These are phyloP conservation scores for Cryomyces minteri DNA, from an alignment of 495 filamentous ascomycete genomes.

Conservation along the genomic window DNA sequence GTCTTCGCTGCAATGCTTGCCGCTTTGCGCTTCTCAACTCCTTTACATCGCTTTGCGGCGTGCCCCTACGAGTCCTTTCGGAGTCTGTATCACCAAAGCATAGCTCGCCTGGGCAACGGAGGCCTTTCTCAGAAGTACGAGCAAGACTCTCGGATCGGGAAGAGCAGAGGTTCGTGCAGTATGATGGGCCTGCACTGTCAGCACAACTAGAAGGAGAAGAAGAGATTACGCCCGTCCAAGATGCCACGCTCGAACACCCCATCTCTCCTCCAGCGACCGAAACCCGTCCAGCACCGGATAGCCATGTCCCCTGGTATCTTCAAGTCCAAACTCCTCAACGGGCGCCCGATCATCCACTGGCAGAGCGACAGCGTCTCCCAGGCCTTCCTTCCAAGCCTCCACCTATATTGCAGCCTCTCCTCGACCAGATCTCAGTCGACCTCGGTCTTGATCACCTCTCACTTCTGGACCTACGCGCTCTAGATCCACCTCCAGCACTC, in stretches of 20 bases:
- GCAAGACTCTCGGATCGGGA: not conserved
- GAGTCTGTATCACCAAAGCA: no score
- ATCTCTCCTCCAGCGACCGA: not conserved
- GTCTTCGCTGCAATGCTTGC: constrained; percentile 5
- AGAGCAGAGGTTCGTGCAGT: not conserved
- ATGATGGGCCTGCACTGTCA: not conserved
- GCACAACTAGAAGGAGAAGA: not conserved
- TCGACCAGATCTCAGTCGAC: constrained; percentile 64
- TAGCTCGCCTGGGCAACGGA: no score
- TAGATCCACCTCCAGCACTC: constrained; percentile 74
- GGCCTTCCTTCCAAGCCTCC: constrained; percentile 58
- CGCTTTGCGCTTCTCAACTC: constrained; percentile 2
- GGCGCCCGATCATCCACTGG: constrained; percentile 28
- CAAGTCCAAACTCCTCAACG: constrained; percentile 37
- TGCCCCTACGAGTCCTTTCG: not conserved
- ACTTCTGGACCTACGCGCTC: constrained; percentile 60
- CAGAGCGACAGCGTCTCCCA: constrained; percentile 49
- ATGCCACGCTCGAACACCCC: not conserved
- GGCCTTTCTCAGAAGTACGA: not conserved
- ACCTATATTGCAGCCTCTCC: constrained; percentile 45
- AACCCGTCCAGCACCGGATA: no score
- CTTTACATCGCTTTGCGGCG: constrained; percentile 2
- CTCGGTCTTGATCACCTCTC: constrained; percentile 64
- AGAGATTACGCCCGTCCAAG: not conserved
- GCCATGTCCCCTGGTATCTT: constrained; percentile 67